These are phyloP conservation scores for Kluyveromyces lactis DNA, from an alignment of 805 yeast genomes.

Conservation along the genomic window DNA sequence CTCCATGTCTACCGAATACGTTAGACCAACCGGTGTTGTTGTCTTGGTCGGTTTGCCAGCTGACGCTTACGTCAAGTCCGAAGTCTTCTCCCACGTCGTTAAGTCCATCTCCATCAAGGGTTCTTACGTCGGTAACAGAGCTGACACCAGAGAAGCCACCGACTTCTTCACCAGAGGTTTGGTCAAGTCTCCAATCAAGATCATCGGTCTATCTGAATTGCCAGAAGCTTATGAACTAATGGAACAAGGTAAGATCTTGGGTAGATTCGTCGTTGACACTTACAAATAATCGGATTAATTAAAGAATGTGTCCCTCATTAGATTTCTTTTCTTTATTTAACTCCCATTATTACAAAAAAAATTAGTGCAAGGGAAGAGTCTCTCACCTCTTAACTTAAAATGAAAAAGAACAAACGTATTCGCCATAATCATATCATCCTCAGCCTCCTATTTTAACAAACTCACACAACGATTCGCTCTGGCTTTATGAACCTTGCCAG, in stretches of 20 bases:
- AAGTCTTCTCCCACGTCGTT: conserved; percentile 63
- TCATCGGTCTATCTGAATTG: conserved; percentile 48
- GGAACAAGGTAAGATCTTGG: conserved; percentile 49
- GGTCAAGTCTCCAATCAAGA: conserved; percentile 52
- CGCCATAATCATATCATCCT: too few relatives aligned
- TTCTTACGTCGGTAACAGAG: conserved; percentile 81
- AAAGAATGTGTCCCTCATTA: too few relatives aligned
- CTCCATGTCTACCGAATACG: conserved; percentile 46
- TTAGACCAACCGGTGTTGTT: conserved; percentile 59
- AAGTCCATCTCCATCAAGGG: conserved; percentile 64
- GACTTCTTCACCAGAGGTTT: conserved; percentile 63
- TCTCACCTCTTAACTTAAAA: too few relatives aligned
- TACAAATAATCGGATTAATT: conserved; percentile 33
- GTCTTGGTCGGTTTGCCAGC: conserved; percentile 71
- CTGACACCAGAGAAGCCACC: conserved; percentile 66
- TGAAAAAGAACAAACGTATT: too few relatives aligned
- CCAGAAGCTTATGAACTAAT: conserved; percentile 45
- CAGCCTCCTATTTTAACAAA: too few relatives aligned
- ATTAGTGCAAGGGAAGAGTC: too few relatives aligned
- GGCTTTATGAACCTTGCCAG: too few relatives aligned
- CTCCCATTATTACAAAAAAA: too few relatives aligned
- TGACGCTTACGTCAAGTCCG: conserved; percentile 55
- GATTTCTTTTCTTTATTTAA: too few relatives aligned
- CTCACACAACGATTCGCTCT: too few relatives aligned
- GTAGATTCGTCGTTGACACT: conserved; percentile 83